Evolutionary conservation across 768 basidiomycete genomes (phyloP).

Genomic region (Gymnopilus dilepis): DNA sequence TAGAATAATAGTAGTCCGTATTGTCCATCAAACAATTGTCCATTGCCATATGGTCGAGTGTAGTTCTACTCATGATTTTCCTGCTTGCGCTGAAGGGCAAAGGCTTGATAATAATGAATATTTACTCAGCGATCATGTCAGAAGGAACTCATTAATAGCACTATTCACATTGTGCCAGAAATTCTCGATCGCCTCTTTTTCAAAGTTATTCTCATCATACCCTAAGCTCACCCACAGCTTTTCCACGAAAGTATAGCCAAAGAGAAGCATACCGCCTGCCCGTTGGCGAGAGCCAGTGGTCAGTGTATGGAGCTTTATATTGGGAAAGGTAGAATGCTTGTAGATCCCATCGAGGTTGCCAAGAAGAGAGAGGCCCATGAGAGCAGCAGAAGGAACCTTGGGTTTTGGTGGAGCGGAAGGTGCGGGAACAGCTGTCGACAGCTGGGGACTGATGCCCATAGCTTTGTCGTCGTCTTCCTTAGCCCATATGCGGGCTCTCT

Average conservation of each 20-base stretch:
- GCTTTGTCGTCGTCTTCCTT: conserved; percentile 75
- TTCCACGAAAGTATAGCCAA: conserved; percentile 77
- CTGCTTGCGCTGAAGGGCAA: no score
- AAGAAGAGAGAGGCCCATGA: conserved; percentile 82
- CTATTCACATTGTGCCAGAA: conserved; percentile 70
- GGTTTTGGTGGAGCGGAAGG: conserved; percentile 26
- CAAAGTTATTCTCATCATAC: conserved; percentile 80
- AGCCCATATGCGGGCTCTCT: conserved; percentile 68
- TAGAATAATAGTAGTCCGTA: no score
- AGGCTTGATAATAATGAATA: no score
- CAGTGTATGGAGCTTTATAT: conserved; percentile 68
- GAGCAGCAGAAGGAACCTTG: conserved; percentile 59
- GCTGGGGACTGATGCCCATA: conserved; percentile 40
- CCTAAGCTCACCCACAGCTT: conserved; percentile 82
- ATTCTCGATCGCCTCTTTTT: conserved; percentile 57
- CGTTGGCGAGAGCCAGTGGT: conserved; percentile 88
- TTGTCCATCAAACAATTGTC: no score
- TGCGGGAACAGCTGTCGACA: conserved; percentile 27
- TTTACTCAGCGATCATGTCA: neutral
- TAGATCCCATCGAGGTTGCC: conserved; percentile 86
- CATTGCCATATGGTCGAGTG: no score
- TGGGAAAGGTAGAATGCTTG: conserved; percentile 65
- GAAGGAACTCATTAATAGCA: conserved; percentile 63
- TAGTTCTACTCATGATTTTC: no score
- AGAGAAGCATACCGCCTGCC: conserved; percentile 78